These are phyloP conservation scores for Hibiscus trionum DNA, from an alignment of 345 rosid genomes.

Conservation along the genomic window DNA sequence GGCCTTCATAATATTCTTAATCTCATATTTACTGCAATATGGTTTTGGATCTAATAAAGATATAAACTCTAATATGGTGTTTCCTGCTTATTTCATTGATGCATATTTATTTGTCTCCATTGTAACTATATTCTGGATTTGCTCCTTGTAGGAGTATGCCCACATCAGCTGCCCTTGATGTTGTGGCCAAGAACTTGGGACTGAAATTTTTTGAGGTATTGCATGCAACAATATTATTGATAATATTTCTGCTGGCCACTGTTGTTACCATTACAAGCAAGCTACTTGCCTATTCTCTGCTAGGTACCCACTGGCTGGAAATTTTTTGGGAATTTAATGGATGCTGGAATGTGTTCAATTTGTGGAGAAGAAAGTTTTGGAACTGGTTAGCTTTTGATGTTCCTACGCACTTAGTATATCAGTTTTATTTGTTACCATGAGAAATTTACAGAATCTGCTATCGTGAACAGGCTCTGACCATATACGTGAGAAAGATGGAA, in stretches of 20 bases:
- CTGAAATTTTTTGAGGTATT: constrained; percentile 94
- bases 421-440: not conserved
- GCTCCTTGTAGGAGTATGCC: constrained; percentile 90
- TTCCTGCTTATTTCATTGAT: not conserved
- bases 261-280: not conserved
- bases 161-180: constrained; percentile 83
- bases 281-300: constrained; percentile 8
- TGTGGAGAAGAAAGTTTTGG: constrained; percentile 99
- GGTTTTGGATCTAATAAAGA: not conserved
- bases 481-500: constrained; percentile 97
- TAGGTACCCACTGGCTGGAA: constrained; percentile 99
- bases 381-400: constrained; percentile 53
- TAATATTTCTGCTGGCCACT: not conserved
- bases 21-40: not conserved
- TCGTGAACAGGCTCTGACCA: constrained; percentile 78
- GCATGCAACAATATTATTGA: not conserved
- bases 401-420: not conserved
- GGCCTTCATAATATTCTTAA: not conserved
- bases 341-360: constrained; percentile 89
- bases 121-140: constrained; percentile 8
- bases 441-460: constrained; percentile 1
- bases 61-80: not conserved
- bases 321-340: constrained; percentile 98
- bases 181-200: constrained; percentile 75
- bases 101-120: not conserved